phyloP scores from a whole-genome alignment of 2,329 filamentous ascomycete species.

The Alternaria burnsii region DNA sequence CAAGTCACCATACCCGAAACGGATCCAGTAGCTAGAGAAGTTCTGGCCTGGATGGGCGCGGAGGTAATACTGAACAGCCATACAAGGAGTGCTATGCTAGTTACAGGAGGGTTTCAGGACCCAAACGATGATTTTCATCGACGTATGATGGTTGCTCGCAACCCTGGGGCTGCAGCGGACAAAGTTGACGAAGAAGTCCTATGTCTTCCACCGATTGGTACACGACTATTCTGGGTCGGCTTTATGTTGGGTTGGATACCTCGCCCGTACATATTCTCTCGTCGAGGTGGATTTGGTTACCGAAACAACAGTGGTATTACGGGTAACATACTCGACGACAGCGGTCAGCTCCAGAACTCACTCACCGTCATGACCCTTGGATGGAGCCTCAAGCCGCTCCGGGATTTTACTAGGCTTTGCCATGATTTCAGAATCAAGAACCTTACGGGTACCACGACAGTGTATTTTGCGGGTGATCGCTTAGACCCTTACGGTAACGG shows the following conservation, averaged over 20 bases:
- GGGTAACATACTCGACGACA: conserved; percentile 14
- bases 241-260: conserved; percentile 4
- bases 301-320: neutral
- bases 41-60: conserved; percentile 38
- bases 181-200: conserved; percentile 18
- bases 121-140: conserved; percentile 6
- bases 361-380: conserved; percentile 37
- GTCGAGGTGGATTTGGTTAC: conserved; percentile 15
- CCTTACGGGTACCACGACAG: conserved; percentile 33
- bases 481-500: conserved; percentile 15
- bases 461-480: conserved; percentile 36
- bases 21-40: conserved; percentile 36
- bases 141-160: conserved; percentile 2
- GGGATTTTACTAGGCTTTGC: conserved; percentile 34
- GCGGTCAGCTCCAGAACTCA: conserved; percentile 24
- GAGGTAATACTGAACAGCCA: conserved; percentile 34
- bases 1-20: conserved; percentile 33
- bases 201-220: conserved; percentile 31
- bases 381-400: conserved; percentile 37
- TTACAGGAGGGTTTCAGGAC: conserved; percentile 25
- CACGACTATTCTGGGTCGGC: conserved; percentile 41
- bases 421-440: conserved; percentile 33
- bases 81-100: conserved; percentile 34
- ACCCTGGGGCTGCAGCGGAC: neutral
- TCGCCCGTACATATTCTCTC: conserved; percentile 39